These are phyloP conservation scores for Rhizodiscina lignyota DNA, from an alignment of 495 filamentous ascomycete species.

Conservation along the genomic window DNA sequence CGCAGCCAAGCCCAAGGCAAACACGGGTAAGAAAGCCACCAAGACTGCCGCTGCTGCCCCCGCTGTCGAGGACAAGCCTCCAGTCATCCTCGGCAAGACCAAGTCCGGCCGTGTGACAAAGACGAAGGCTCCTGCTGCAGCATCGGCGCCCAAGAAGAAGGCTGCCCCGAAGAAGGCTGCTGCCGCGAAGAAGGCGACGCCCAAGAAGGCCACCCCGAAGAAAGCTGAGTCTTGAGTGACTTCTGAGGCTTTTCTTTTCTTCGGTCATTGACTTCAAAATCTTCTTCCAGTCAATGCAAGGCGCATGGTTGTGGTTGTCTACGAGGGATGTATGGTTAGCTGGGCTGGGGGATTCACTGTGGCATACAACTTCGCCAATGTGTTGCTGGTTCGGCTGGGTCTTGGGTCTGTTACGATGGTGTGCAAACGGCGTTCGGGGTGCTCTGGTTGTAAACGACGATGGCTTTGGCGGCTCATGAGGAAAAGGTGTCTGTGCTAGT, in stretches of 20 bases:
- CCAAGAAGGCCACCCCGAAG: conserved; percentile 24
- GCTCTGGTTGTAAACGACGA: too few species aligned
- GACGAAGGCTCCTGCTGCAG: conserved; percentile 32
- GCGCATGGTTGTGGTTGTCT: not conserved
- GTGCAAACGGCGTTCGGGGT: too few species aligned
- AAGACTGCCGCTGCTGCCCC: conserved; percentile 30
- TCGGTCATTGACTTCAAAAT: conserved; percentile 1
- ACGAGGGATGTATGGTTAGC: too few species aligned
- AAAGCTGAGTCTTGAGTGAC: conserved; percentile 16
- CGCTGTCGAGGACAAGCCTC: conserved; percentile 57
- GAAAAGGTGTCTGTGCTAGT: too few species aligned
- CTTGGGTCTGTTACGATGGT: too few species aligned
- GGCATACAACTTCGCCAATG: too few species aligned
- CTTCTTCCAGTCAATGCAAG: not conserved
- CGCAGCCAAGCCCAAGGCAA: conserved; percentile 29
- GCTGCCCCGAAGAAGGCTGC: conserved; percentile 29
- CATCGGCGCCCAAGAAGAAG: conserved; percentile 42
- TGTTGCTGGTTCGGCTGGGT: too few species aligned
- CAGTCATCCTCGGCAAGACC: conserved; percentile 63
- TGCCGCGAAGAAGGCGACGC: conserved; percentile 40
- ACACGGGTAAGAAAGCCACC: conserved; percentile 25
- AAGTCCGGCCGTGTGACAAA: conserved; percentile 86
- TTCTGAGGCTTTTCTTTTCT: conserved; percentile 7
- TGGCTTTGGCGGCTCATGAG: too few species aligned
- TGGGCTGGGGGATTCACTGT: too few species aligned